A percentile compares a stretch with the other conserved stretches of the same genome.
Conservation (phyloP, 345 rosid species). For the Gossypium mustelinum region DNA sequence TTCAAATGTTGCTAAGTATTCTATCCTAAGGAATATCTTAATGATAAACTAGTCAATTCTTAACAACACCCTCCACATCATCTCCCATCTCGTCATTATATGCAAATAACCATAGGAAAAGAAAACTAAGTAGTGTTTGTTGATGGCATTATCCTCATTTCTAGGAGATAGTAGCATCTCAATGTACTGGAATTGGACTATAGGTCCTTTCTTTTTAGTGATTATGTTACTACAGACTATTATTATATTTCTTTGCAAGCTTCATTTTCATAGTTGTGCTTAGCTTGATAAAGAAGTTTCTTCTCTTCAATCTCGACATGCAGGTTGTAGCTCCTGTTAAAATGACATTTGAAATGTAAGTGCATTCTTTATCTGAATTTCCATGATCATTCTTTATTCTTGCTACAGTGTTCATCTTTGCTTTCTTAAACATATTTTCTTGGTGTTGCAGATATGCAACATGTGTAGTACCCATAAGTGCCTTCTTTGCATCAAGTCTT, state of each 20-base stretch:
- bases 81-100: not conserved
- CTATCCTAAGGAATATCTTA: too few relatives aligned
- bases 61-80: not conserved
- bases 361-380: constrained; percentile 1
- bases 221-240: not conserved
- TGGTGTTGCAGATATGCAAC: constrained; percentile 67
- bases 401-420: not conserved
- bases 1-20: not conserved
- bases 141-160: not conserved
- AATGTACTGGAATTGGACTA: not conserved
- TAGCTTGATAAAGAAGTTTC: constrained; percentile 7
- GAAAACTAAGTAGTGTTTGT: not conserved
- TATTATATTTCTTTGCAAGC: not conserved
- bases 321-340: constrained; percentile 95
- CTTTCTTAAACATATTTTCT: constrained; percentile 17
- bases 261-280: not conserved
- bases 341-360: constrained; percentile 95
- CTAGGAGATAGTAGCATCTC: not conserved
- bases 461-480: constrained; percentile 89
- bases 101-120: not conserved
- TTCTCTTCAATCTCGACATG: constrained; percentile 12
- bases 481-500: constrained; percentile 95
- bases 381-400: not conserved
- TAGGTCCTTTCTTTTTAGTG: not conserved
- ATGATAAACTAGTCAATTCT: not conserved